Base-by-base conservation (phyloP, 371 early-diverging fungal genomes). In the Chytridium lagenaria region DNA sequence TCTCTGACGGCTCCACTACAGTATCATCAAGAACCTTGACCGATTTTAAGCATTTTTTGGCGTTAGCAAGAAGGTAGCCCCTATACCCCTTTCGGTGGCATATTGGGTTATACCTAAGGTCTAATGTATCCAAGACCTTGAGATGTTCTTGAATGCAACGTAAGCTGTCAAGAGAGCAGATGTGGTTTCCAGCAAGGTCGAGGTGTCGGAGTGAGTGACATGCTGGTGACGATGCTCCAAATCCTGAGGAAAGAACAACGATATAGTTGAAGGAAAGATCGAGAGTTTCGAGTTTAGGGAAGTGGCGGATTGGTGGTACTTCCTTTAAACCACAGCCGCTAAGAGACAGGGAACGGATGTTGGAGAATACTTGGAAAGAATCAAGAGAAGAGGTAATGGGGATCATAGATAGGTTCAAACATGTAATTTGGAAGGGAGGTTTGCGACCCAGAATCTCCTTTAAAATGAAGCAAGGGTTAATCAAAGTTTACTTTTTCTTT, bases 191-290 rank as follows among this genome's bases (percentile, higher is more conserved):
- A 0, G 78, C 72, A 1, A 81, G 33, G 52, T 83, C 77, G 23
- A 85, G 61, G 10, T 65, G 12, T 51, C 66, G 68, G 22, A 85
- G 68, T 7, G 59, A 34, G 19, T 55, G 33, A 55, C 30, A 55
- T 30, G 57, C 1, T 19, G 36, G 64, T 16, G 64, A 23, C 16
- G 65, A 49, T 28, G 16, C 50, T 23, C 23, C 28, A 26, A 67
- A 61, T 2, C 50, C 61, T 15, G 34, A 23, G 2, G 16, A 40
- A 15, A 79, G 16, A 30, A 50, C 59, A 28, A 70, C 16, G 2
- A 84, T 73, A 31, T 49, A 52, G 65, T 85, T 85, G 67, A 81
- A 81, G 40, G 79, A 80, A 49, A 81, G 31, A 51, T 85, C 83
- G 26, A 85, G 72, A 1, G 22, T 31, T 70, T 79, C 79, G 12